phyloP scores from a whole-genome alignment of 2,329 filamentous ascomycete species.

The Magnaporthiopsis poae region DNA sequence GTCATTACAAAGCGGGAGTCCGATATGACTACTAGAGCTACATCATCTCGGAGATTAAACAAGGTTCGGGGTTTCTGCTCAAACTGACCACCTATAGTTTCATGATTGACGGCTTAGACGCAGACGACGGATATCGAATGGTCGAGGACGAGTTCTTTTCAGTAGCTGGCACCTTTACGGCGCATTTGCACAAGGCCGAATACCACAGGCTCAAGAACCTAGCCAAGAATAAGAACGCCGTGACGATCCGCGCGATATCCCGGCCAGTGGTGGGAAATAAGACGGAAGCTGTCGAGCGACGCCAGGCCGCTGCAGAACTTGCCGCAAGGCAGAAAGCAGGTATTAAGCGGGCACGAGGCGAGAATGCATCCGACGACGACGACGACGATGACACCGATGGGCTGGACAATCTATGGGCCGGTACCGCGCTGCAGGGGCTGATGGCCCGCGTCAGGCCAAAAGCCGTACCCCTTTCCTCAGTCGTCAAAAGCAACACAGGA shows the following conservation, averaged over 20 bases:
- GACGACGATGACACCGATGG: conserved; percentile 18
- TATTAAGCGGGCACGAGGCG: conserved; percentile 14
- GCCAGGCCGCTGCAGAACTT: conserved; percentile 26
- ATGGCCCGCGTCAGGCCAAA: conserved; percentile 31
- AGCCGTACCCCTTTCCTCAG: conserved; percentile 13
- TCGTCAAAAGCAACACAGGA: neutral
- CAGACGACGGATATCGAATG: conserved; percentile 71
- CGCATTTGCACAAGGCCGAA: conserved; percentile 67
- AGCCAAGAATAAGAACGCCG: conserved; percentile 45
- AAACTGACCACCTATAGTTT: conserved; percentile 28
- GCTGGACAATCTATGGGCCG: conserved; percentile 20
- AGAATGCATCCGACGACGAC: conserved; percentile 19
- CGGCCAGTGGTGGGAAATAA: conserved; percentile 38
- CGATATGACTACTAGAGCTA: neutral
- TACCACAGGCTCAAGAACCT: conserved; percentile 57
- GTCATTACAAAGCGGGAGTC: neutral
- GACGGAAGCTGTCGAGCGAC: conserved; percentile 25
- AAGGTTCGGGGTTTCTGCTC: no score
- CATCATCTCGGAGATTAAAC: neutral
- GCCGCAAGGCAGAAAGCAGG: conserved; percentile 26
- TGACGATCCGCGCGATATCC: conserved; percentile 39
- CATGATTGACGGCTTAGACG: conserved; percentile 54
- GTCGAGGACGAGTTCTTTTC: conserved; percentile 71
- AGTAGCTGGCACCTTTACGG: conserved; percentile 60
- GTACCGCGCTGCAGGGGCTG: conserved; percentile 30